These are phyloP conservation scores for Pseudogymnoascus sp. DNA, from an alignment of 2,329 filamentous ascomycete genomes.

Conservation along the genomic window DNA sequence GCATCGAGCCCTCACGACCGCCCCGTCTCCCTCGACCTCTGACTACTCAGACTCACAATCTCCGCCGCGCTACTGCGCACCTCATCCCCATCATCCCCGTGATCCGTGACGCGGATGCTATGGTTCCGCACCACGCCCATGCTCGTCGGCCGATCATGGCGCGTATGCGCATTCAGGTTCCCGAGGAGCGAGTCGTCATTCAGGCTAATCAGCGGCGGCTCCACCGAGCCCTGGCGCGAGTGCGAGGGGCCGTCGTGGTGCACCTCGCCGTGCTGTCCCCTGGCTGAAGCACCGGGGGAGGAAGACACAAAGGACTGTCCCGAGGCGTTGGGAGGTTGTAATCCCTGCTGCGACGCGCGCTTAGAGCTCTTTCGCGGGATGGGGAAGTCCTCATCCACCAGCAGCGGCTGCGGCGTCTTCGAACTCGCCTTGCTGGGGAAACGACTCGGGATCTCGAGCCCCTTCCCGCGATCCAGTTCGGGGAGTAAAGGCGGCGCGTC, in stretches of 20 bases:
- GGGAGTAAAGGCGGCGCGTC: conserved; percentile 49
- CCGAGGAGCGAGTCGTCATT: neutral
- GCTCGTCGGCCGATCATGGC: conserved; percentile 43
- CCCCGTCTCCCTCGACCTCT: neutral
- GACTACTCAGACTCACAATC: neutral
- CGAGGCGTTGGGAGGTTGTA: neutral
- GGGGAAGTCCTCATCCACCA: conserved; percentile 90
- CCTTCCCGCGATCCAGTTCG: conserved; percentile 39
- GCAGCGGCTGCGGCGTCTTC: conserved; percentile 30
- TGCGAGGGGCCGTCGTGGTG: neutral
- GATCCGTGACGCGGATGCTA: conserved; percentile 33
- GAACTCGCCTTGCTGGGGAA: conserved; percentile 50
- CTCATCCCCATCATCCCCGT: neutral
- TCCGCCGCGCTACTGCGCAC: neutral
- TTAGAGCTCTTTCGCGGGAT: conserved; percentile 71
- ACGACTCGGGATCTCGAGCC: conserved; percentile 47
- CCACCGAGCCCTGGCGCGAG: neutral
- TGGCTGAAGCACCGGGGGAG: neutral
- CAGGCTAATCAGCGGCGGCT: neutral
- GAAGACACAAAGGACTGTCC: neutral
- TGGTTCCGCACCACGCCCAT: conserved; percentile 51
- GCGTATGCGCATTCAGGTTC: conserved; percentile 19
- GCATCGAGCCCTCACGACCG: neutral
- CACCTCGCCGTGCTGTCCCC: neutral
- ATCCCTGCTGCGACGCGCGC: conserved; percentile 31